A percentile compares a stretch with the other conserved stretches of the same genome.
Conservation (phyloP, 495 filamentous ascomycete genomes). For the Thozetella sp. region DNA sequence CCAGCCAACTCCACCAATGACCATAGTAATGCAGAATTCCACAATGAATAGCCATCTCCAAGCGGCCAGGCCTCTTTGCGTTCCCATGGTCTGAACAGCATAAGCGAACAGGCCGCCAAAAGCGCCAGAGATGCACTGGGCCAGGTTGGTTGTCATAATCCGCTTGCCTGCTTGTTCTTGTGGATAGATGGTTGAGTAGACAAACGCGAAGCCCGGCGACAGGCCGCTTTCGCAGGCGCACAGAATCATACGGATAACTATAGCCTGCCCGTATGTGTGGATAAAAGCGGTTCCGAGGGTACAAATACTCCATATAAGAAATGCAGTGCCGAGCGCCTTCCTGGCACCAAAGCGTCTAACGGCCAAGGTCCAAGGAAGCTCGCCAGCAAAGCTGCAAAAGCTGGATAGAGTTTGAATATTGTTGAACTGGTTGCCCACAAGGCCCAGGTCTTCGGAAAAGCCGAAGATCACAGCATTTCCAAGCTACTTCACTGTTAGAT, state of each 20-base stretch:
- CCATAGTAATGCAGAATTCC: background rate
- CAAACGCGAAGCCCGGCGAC: background rate
- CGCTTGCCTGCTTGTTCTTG: background rate
- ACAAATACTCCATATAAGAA: background rate
- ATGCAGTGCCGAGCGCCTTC: background rate
- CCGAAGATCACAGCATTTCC: constrained; percentile 30
- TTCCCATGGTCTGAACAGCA: background rate
- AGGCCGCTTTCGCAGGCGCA: constrained; percentile 2
- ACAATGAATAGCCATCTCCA: background rate
- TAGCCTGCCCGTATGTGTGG: background rate
- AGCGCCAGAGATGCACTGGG: background rate
- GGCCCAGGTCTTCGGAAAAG: constrained; percentile 20
- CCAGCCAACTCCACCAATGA: background rate
- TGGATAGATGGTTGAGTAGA: background rate
- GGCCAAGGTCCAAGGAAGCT: background rate
- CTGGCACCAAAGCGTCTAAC: background rate
- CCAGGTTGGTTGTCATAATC: background rate
- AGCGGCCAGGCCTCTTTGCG: background rate
- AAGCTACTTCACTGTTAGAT: constrained; percentile 1
- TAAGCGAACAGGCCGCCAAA: background rate
- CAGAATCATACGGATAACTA: constrained; percentile 4
- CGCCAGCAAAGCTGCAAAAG: background rate
- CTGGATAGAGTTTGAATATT: constrained; percentile 24
- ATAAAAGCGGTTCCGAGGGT: background rate
- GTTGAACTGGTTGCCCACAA: constrained; percentile 21